Evolutionary conservation across 306 rosid genomes (phyloP), one percentile per base, ranked within the genome.

Genomic region (Luffa acutangula): DNA sequence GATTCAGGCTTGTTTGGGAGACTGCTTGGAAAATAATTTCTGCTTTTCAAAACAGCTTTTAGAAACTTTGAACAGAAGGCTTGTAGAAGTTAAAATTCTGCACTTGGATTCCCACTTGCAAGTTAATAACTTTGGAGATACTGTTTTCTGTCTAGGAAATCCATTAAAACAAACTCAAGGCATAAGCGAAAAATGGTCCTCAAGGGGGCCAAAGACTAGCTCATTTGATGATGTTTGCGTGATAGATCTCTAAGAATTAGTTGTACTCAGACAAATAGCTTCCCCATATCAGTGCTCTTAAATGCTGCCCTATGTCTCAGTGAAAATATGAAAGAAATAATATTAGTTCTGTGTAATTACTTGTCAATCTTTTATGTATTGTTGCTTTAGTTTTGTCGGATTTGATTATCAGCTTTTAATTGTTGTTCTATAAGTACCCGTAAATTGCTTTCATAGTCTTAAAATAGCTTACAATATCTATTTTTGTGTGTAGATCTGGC

Each of bases 401-500:
- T 65, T 71, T 48, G 31, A 31, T 17, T 25, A 71, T 20, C 76
- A 12, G 17, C 43, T 63, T 63, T 62, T 36, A 11, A 25, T 65
- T 34, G 72, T 21, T n/a, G 76, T n/a, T 43, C 14, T 45, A n/a
- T 45, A 20, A 70, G 56, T 46, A 67, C 49, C 4, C 46, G 20
- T 45, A 31, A 31, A 45, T 71, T 71, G 57, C 76, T 20, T 71
- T 12, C 37, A 9, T 46, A 5, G 57, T 73, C 56, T 73, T 73
- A 49, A 73, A 49, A 49, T 45, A 73, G 43, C 59, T 73, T 21
- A 5, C 17, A 12, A 71, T 11, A 11, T 71, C 5, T 71, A 2
- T 10, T 45, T 45, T 48, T 48, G 2, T 69, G 14, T 3, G 18
- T 73, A 93, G 98, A 77, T 90, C 57, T 87, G 69, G 85, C 97